Conservation (phyloP, 139 green algal genomes). For the Haematococcus sp. region DNA sequence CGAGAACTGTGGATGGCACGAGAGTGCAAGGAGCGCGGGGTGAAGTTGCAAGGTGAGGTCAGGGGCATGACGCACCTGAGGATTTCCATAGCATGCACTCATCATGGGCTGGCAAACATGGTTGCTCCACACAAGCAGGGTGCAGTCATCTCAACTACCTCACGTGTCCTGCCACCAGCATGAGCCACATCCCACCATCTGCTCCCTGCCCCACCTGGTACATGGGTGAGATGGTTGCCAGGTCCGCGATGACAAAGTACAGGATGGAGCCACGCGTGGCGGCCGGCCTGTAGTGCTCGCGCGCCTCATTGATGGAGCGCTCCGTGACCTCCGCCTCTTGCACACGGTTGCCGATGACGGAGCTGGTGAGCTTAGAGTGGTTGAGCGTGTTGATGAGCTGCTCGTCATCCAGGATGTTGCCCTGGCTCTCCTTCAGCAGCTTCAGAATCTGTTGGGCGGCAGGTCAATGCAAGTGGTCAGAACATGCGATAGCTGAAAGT, state of each 20-base stretch:
- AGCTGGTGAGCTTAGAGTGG: constrained; percentile 78
- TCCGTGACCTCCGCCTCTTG: constrained; percentile 82
- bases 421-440: constrained; percentile 79
- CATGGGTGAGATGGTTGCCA: constrained; percentile 80
- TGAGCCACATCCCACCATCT: no score
- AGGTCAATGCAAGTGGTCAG: neutral
- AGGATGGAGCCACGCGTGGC: constrained; percentile 68
- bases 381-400: constrained; percentile 87
- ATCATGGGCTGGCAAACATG: no score
- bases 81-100: no score
- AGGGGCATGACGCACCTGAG: no score
- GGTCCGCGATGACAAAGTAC: constrained; percentile 79
- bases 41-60: no score
- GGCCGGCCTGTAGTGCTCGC: constrained; percentile 75
- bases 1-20: constrained; percentile 44
- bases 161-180: no score
- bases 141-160: no score
- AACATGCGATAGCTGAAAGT: no score
- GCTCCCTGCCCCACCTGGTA: constrained; percentile 65
- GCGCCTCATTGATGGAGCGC: constrained; percentile 71
- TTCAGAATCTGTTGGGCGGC: constrained; percentile 60
- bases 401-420: constrained; percentile 91
- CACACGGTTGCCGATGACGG: constrained; percentile 73
- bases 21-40: neutral
- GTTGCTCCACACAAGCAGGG: no score